Conservation (phyloP, 306 rosid genomes). For the Casuarina glauca region DNA sequence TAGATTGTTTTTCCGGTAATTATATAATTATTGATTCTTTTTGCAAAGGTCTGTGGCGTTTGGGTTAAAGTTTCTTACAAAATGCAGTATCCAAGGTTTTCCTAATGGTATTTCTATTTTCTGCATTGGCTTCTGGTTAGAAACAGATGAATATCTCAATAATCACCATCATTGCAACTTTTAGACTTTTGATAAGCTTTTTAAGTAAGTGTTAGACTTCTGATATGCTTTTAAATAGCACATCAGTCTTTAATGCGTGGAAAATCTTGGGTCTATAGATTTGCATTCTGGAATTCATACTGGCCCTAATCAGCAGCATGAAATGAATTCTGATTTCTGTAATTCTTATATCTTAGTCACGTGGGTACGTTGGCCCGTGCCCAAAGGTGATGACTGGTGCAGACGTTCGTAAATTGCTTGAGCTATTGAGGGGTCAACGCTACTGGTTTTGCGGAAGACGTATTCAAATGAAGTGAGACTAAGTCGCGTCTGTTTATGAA, state of each 20-base stretch:
- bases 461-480: slow-evolving; percentile 14
- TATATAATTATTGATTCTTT: neutral
- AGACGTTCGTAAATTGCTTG: slow-evolving; percentile 31
- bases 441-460: slow-evolving; percentile 38
- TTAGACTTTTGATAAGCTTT: neutral
- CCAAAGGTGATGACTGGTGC: neutral
- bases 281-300: no score
- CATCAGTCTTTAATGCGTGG: no score
- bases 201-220: neutral
- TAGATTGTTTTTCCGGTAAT: neutral
- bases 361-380: neutral
- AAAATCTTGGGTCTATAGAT: neutral
- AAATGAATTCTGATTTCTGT: neutral
- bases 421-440: slow-evolving; percentile 39
- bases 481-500: no score
- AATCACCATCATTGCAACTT: neutral
- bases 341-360: neutral
- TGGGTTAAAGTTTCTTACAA: neutral
- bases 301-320: no score
- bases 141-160: neutral
- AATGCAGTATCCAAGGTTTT: neutral
- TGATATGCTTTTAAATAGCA: neutral
- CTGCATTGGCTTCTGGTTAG: neutral
- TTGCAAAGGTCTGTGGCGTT: neutral
- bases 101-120: neutral